Conservation (phyloP, 371 early-diverging fungal genomes). For the Saksenaea vasiformis region DNA sequence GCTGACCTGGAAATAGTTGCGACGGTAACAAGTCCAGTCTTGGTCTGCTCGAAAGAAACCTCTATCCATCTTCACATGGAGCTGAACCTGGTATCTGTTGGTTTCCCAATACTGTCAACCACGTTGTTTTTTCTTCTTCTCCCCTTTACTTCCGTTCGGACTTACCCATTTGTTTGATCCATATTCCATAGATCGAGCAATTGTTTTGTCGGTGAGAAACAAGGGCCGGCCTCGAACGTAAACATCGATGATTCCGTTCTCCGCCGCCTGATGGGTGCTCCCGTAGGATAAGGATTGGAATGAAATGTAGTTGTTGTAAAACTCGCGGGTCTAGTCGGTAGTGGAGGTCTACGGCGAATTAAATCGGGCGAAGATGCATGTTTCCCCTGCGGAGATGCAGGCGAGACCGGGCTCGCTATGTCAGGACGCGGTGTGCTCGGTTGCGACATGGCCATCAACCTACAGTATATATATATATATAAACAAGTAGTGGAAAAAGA, state of each 20-base stretch:
- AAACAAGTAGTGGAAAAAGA: neutral
- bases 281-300: conserved; percentile 43
- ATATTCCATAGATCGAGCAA: conserved; percentile 39
- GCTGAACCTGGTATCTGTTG: conserved; percentile 44
- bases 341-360: conserved; percentile 36
- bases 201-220: conserved; percentile 45
- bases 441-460: conserved; percentile 20
- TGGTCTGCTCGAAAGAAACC: conserved; percentile 79
- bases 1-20: conserved; percentile 90
- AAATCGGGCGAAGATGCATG: conserved; percentile 27
- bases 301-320: conserved; percentile 49
- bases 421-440: conserved; percentile 25
- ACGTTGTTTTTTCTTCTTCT: neutral
- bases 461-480: neutral
- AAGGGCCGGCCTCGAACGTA: conserved; percentile 50
- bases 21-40: conserved; percentile 91
- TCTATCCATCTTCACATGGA: conserved; percentile 72
- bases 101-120: neutral
- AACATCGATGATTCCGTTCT: conserved; percentile 51
- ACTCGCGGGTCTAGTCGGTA: conserved; percentile 42
- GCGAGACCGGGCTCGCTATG: conserved; percentile 13
- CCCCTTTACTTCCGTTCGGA: neutral
- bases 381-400: conserved; percentile 16
- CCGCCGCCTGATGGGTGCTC: conserved; percentile 35
- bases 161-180: conserved; percentile 48